Conservation (phyloP, 176 grass and related monocot species). For the Themeda triandra region DNA sequence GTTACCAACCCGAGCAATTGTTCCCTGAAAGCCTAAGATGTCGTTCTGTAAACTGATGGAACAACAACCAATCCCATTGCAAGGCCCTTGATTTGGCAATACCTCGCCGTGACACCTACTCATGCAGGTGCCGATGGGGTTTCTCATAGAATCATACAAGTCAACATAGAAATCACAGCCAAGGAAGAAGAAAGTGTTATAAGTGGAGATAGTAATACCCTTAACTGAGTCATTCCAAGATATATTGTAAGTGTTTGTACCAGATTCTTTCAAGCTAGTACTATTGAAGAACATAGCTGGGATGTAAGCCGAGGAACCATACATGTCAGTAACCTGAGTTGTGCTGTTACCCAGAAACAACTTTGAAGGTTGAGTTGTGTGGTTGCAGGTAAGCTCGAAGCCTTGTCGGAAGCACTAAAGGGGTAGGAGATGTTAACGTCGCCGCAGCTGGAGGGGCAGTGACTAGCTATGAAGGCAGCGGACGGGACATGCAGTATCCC, state of each 20-base stretch:
- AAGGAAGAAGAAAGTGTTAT: neutral
- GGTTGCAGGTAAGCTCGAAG: neutral
- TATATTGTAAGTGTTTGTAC: neutral
- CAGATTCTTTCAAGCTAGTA: too few species aligned
- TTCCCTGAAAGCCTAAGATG: neutral
- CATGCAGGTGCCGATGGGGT: neutral
- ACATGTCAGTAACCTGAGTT: neutral
- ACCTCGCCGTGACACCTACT: neutral
- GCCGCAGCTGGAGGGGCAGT: neutral
- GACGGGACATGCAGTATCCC: neutral
- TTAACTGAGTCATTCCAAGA: neutral
- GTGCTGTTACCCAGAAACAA: neutral
- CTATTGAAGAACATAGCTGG: neutral
- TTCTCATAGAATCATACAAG: neutral
- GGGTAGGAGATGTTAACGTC: too few species aligned
- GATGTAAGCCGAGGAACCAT: accelerated
- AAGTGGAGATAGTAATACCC: accelerated
- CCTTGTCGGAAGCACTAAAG: neutral
- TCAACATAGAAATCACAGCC: neutral
- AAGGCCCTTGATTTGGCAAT: neutral
- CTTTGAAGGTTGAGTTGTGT: neutral
- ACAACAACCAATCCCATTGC: conserved; percentile 19
- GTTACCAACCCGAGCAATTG: neutral
- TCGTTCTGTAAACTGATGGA: neutral
- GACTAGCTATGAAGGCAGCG: neutral